Conservation (phyloP, 1,284 basidiomycete species). For the Ganoderma sinense region DNA sequence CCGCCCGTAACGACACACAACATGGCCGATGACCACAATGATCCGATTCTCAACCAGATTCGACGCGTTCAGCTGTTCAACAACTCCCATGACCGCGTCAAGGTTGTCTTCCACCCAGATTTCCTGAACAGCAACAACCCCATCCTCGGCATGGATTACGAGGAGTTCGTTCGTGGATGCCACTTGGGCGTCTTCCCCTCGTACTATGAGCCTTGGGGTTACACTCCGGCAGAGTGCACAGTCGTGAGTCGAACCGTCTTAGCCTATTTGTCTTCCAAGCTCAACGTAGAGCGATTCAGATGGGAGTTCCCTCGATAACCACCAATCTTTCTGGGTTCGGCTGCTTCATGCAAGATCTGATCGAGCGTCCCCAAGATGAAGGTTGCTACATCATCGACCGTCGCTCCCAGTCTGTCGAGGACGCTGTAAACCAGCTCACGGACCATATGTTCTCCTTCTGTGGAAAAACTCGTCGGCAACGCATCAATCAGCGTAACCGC, state of each 20-base stretch:
- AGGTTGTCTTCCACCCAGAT: conserved; percentile 98
- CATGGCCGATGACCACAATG: conserved; percentile 92
- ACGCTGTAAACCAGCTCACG: conserved; percentile 83
- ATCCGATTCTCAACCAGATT: conserved; percentile 96
- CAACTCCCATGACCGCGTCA: conserved; percentile 83
- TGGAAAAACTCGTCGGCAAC: conserved; percentile 91
- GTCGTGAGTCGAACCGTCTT: conserved; percentile 58
- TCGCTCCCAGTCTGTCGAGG: conserved; percentile 89
- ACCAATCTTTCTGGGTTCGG: conserved; percentile 98
- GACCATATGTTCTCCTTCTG: conserved; percentile 84
- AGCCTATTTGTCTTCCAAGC: neutral
- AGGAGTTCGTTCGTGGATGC: conserved; percentile 98
- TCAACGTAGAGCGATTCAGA: conserved; percentile 49
- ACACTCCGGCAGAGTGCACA: conserved; percentile 87
- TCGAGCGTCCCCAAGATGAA: conserved; percentile 88
- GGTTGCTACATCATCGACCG: conserved; percentile 97
- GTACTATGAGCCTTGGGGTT: conserved; percentile 96
- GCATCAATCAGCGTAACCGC: conserved; percentile 98
- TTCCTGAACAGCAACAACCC: conserved; percentile 99
- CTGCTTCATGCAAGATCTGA: conserved; percentile 99
- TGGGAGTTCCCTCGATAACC: conserved; percentile 97
- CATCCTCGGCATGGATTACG: conserved; percentile 96
- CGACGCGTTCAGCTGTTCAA: conserved; percentile 95
- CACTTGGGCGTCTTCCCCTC: conserved; percentile 98
- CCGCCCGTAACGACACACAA: conserved; percentile 98